Evolutionary conservation across 1,139 yeast species (phyloP).

Genomic region (Scheffersomyces cryptocercus): DNA sequence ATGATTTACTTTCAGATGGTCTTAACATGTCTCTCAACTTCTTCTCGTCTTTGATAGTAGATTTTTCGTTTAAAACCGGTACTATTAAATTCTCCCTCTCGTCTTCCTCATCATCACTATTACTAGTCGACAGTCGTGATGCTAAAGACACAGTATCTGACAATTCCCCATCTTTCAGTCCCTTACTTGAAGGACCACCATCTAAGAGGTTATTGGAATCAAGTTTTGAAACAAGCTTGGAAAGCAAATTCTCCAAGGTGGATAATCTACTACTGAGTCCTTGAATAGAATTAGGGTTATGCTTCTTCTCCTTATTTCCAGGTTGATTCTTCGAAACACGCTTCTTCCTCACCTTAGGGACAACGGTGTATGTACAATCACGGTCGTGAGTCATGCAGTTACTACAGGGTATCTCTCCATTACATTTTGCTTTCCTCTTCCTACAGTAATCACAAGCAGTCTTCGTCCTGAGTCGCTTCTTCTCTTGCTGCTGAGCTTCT

Average conservation of each 20-base stretch:
- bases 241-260: slow-evolving; percentile 10
- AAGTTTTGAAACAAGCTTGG: slow-evolving; percentile 7
- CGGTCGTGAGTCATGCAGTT: slow-evolving; percentile 16
- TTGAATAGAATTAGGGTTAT: slow-evolving; percentile 1
- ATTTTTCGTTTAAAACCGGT: neutral
- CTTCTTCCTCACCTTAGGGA: slow-evolving; percentile 16
- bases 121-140: neutral
- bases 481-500: neutral
- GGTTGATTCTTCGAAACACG: slow-evolving; percentile 8
- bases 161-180: neutral
- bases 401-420: slow-evolving; percentile 23
- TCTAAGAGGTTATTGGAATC: slow-evolving; percentile 1
- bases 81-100: neutral
- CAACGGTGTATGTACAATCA: slow-evolving; percentile 16
- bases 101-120: neutral
- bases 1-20: neutral
- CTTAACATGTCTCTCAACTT: neutral
- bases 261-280: slow-evolving; percentile 12
- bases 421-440: slow-evolving; percentile 25
- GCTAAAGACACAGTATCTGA: neutral
- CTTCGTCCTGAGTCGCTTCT: slow-evolving; percentile 16
- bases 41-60: neutral
- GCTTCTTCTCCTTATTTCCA: slow-evolving; percentile 1
- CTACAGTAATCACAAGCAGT: slow-evolving; percentile 28
- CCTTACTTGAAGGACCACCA: neutral